phyloP scores from a whole-genome alignment of 257 asterid species.

The Fraxinus excelsior region DNA sequence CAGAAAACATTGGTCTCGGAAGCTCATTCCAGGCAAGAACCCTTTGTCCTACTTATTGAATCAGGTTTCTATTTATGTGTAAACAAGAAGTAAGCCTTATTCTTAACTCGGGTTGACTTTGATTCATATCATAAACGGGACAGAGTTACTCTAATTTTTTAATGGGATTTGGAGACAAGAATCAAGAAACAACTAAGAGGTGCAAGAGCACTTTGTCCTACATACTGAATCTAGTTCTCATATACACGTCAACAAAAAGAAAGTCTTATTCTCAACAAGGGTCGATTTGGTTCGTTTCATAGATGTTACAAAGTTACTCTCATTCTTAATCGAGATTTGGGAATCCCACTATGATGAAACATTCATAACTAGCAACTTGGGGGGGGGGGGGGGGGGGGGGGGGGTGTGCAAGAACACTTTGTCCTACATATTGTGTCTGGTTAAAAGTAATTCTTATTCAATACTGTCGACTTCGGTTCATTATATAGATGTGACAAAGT shows the following conservation, averaged over 20 bases:
- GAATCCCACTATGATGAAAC: not conserved
- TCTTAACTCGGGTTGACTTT: not conserved
- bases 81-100: not conserved
- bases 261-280: not conserved
- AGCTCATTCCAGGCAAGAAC: slow-evolving; percentile 41
- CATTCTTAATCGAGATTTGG: not conserved
- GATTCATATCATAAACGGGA: not conserved
- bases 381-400: not conserved
- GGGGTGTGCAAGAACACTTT: not conserved
- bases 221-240: no score
- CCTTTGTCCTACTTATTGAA: not conserved
- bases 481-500: no score
- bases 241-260: no score
- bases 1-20: slow-evolving; percentile 37
- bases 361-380: no score
- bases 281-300: not conserved
- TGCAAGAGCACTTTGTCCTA: no score
- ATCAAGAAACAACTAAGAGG: no score
- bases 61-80: not conserved
- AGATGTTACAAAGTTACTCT: not conserved
- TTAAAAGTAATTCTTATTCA: no score
- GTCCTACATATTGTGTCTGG: no score
- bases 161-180: not conserved
- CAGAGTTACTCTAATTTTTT: not conserved
- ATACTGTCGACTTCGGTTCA: no score